These are phyloP conservation scores for Heliamphora pulchella DNA, from an alignment of 179 eudicot genomes.

Conservation along the genomic window DNA sequence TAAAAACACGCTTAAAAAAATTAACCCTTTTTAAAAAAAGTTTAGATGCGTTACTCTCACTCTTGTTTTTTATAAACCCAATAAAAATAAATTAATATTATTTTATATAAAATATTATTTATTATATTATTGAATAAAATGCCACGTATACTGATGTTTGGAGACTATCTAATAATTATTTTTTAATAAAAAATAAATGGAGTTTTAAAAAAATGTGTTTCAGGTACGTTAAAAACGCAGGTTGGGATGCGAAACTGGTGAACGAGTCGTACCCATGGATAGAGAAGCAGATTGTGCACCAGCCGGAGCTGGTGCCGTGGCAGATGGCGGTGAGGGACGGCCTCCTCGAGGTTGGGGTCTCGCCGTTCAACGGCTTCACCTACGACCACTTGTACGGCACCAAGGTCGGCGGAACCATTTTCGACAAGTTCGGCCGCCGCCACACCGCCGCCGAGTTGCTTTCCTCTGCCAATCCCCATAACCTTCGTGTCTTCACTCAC, in stretches of 20 bases:
- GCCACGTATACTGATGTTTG: no score
- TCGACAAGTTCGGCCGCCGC: conserved; percentile 60
- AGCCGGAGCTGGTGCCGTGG: conserved; percentile 58
- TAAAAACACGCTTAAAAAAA: no score
- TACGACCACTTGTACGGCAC: conserved; percentile 86
- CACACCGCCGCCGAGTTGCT: conserved; percentile 90
- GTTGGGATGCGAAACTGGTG: conserved; percentile 82
- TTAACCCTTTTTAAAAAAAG: no score
- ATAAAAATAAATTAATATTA: no score
- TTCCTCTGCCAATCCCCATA: conserved; percentile 53
- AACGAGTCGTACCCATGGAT: conserved; percentile 90
- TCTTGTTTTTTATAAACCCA: no score
- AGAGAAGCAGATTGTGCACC: conserved; percentile 65
- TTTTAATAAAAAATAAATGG: no score
- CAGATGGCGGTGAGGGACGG: conserved; percentile 68
- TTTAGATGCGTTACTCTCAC: no score
- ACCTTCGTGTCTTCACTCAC: conserved; percentile 56
- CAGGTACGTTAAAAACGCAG: conserved; percentile 54
- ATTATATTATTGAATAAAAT: no score
- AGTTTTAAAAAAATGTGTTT: conserved; percentile 7
- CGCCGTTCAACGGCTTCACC: conserved; percentile 82
- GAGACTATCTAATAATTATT: no score
- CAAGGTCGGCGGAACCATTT: conserved; percentile 91
- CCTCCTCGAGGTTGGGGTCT: conserved; percentile 64
- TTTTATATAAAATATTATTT: no score